phyloP scores from a whole-genome alignment of 2,329 filamentous ascomycete species.

The Exophiala bonariae region DNA sequence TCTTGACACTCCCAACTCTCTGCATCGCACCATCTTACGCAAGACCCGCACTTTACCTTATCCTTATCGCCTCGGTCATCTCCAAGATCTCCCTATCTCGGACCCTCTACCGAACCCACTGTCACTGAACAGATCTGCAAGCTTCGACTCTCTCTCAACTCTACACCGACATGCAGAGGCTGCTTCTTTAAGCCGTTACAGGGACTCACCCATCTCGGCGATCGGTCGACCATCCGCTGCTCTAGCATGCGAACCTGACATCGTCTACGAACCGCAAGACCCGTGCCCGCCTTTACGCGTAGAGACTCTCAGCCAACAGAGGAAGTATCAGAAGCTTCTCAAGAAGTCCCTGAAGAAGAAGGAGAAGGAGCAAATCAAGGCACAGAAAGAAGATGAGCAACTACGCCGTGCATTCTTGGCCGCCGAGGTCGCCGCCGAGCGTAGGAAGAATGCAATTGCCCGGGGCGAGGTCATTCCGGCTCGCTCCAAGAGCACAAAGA shows the following conservation, averaged over 20 bases:
- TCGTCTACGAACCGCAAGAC: conserved; percentile 16
- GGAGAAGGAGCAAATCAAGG: conserved; percentile 13
- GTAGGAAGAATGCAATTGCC: conserved; percentile 7
- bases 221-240: conserved; percentile 10
- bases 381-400: conserved; percentile 18
- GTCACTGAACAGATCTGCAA: conserved; percentile 14
- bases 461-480: conserved; percentile 12
- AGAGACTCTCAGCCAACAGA: conserved; percentile 19
- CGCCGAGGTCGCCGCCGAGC: conserved; percentile 13
- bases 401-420: conserved; percentile 10
- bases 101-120: conserved; percentile 14
- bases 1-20: conserved; percentile 4
- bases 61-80: conserved; percentile 16
- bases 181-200: conserved; percentile 17
- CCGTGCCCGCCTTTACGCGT: conserved; percentile 12
- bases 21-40: conserved; percentile 13
- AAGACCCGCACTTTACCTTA: conserved; percentile 17
- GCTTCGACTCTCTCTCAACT: conserved; percentile 23
- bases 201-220: conserved; percentile 23
- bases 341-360: conserved; percentile 22
- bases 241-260: conserved; percentile 3
- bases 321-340: conserved; percentile 19
- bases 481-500: conserved; percentile 16
- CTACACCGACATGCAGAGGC: conserved; percentile 21
- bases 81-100: conserved; percentile 11